Percentiles rank a stretch among this genome's conserved stretches.
These are phyloP conservation scores for Phallus indusiatus DNA, from an alignment of 768 basidiomycete species.

Conservation along the genomic window DNA sequence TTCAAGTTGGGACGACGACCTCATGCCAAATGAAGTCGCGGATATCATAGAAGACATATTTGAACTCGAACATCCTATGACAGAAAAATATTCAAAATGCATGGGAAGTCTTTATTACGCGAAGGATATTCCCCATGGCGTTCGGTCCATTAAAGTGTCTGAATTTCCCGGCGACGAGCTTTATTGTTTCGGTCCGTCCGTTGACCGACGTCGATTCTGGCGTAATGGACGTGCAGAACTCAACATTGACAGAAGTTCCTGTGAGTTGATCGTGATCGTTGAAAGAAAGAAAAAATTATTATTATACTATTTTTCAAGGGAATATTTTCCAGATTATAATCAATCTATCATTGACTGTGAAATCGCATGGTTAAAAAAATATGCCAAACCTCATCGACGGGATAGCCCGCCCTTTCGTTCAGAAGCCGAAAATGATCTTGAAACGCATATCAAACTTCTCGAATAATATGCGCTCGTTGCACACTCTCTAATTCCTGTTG, in stretches of 20 bases:
- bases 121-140: constrained; percentile 16
- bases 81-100: constrained; percentile 17
- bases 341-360: background rate
- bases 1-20: too few relatives aligned
- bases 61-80: constrained; percentile 16
- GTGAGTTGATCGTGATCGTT: constrained; percentile 19
- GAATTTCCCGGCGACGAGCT: constrained; percentile 15
- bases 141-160: constrained; percentile 3
- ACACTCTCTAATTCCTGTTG: background rate
- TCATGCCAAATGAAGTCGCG: constrained; percentile 4
- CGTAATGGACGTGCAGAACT: constrained; percentile 18
- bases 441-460: background rate
- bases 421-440: background rate
- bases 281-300: background rate
- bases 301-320: background rate
- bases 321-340: background rate
- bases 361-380: background rate
- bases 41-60: constrained; percentile 15
- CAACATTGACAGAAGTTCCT: constrained; percentile 24
- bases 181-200: constrained; percentile 23
- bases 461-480: background rate
- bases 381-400: background rate
- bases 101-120: constrained; percentile 30
- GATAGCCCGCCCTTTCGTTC: background rate
- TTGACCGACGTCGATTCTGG: constrained; percentile 23